Percentiles rank a stretch among this genome's conserved stretches.
phyloP scores from a whole-genome alignment of 257 asterid species.

The Schizonepeta tenuifolia region DNA sequence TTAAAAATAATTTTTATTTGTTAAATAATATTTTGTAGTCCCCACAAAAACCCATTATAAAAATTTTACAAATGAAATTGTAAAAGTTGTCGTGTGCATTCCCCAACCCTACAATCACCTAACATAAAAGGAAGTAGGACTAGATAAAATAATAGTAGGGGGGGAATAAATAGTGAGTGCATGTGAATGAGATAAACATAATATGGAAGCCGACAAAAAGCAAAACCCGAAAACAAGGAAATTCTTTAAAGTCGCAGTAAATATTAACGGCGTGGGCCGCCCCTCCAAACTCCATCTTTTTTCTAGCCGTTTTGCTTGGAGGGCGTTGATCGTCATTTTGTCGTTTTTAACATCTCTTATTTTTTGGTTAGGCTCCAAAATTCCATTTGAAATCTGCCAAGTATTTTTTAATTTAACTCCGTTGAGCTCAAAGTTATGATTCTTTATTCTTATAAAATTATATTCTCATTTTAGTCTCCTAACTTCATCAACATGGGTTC shows the following conservation, averaged over 20 bases:
- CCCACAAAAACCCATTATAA: too few species aligned
- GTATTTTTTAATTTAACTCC: too few species aligned
- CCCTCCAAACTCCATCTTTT: background rate
- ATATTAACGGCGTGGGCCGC: conserved; percentile 9
- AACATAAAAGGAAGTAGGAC: background rate
- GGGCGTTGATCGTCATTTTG: background rate
- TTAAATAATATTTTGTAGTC: too few species aligned
- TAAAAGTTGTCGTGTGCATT: background rate
- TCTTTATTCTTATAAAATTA: too few species aligned
- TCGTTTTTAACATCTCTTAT: background rate
- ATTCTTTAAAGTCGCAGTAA: background rate
- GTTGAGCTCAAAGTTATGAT: too few species aligned
- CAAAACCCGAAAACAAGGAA: background rate
- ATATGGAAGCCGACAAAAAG: conserved; percentile 15
- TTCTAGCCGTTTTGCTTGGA: background rate
- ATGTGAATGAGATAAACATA: background rate
- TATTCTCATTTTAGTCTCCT: too few species aligned
- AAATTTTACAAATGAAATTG: too few species aligned
- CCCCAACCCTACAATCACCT: background rate
- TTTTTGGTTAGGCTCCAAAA: too few species aligned
- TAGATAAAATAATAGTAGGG: background rate
- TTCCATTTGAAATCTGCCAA: too few species aligned
- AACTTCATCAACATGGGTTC: too few species aligned
- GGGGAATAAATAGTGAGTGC: background rate
- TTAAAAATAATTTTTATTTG: too few species aligned